These are phyloP conservation scores for Pseudodiploospora longispora DNA, from an alignment of 2,329 filamentous ascomycete species.

Conservation along the genomic window DNA sequence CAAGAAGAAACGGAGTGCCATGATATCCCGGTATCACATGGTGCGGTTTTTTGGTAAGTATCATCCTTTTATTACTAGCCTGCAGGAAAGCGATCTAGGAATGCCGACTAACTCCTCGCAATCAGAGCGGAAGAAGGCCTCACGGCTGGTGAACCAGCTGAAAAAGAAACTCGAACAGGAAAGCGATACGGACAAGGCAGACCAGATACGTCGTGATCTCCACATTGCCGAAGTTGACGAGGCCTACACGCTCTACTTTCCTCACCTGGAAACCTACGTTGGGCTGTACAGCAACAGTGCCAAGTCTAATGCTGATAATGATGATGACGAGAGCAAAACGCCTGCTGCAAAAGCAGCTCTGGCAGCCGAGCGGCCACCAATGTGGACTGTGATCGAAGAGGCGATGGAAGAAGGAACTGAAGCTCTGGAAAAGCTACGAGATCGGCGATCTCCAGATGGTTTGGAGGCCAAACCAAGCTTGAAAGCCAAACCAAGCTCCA, in stretches of 20 bases:
- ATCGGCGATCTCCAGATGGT: slow-evolving; percentile 32
- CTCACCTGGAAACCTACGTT: slow-evolving; percentile 63
- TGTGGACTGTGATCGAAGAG: slow-evolving; percentile 62
- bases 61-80: neutral
- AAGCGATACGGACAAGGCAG: slow-evolving; percentile 42
- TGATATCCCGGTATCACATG: slow-evolving; percentile 77
- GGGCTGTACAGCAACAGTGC: slow-evolving; percentile 47
- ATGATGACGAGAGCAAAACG: slow-evolving; percentile 28
- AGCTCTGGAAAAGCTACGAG: slow-evolving; percentile 46
- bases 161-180: slow-evolving; percentile 47
- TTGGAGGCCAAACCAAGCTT: slow-evolving; percentile 3
- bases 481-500: slow-evolving; percentile 5
- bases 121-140: slow-evolving; percentile 64
- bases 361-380: slow-evolving; percentile 42
- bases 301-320: slow-evolving; percentile 26
- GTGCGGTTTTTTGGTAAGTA: slow-evolving; percentile 69
- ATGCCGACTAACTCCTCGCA: too few relatives aligned
- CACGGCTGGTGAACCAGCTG: slow-evolving; percentile 57
- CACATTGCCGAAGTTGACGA: slow-evolving; percentile 65
- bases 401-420: slow-evolving; percentile 49
- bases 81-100: too few relatives aligned
- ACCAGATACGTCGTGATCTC: slow-evolving; percentile 46
- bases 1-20: slow-evolving; percentile 55
- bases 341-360: slow-evolving; percentile 37
- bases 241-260: slow-evolving; percentile 67